These are phyloP conservation scores for Leptomonas pyrrhocoris DNA, from an alignment of 208 protist genomes.

Conservation along the genomic window DNA sequence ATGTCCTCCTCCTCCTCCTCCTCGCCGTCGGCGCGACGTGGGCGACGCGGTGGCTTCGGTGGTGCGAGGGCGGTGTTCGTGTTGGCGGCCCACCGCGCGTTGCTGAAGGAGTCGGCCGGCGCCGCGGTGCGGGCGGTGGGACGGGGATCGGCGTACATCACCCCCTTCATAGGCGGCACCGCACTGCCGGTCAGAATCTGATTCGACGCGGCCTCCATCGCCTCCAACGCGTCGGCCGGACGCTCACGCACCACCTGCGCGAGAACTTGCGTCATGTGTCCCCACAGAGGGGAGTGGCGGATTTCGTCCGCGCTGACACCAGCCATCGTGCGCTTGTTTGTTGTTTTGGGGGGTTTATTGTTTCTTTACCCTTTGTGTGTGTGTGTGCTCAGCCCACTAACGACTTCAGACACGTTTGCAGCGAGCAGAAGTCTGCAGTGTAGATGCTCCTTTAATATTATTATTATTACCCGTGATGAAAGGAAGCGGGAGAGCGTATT, in stretches of 20 bases:
- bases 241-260: slow-evolving; percentile 76
- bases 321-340: slow-evolving; percentile 30
- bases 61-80: slow-evolving; percentile 75
- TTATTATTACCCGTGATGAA: too few species aligned
- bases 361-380: too few species aligned
- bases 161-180: slow-evolving; percentile 58
- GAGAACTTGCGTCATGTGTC: slow-evolving; percentile 85
- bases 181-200: slow-evolving; percentile 67
- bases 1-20: slow-evolving; percentile 50
- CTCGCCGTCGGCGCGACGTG: slow-evolving; percentile 75
- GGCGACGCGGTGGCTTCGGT: slow-evolving; percentile 57
- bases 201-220: slow-evolving; percentile 70
- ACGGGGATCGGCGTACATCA: slow-evolving; percentile 66
- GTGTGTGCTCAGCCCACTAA: too few species aligned
- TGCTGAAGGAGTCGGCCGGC: slow-evolving; percentile 60
- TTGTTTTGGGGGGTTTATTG: background rate
- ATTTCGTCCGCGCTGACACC: slow-evolving; percentile 67
- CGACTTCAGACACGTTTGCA: too few species aligned
- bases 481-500: too few species aligned
- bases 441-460: too few species aligned
- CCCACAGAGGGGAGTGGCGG: slow-evolving; percentile 76
- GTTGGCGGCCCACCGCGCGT: slow-evolving; percentile 77
- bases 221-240: slow-evolving; percentile 68
- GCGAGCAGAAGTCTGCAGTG: too few species aligned
- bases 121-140: slow-evolving; percentile 63